These are phyloP conservation scores for Papiliotrema nemorosa DNA, from an alignment of 1,284 basidiomycete species.

Conservation along the genomic window DNA sequence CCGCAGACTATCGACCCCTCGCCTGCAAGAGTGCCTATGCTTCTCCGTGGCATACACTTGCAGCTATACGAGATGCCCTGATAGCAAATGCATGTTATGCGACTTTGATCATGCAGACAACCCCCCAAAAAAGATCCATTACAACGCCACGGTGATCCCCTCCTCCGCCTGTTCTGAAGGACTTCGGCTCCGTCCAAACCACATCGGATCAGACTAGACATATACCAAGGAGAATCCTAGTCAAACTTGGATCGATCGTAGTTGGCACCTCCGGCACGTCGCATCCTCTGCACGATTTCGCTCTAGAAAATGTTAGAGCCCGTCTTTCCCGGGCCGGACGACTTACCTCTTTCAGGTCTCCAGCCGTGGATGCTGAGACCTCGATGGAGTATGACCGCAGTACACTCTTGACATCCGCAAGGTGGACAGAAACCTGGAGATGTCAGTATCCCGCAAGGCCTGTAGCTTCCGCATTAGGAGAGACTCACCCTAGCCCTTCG, in stretches of 20 bases:
- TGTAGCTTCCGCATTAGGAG: neutral
- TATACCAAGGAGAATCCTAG: conserved; percentile 12
- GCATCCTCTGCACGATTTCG: conserved; percentile 37
- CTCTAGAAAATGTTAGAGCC: conserved; percentile 19
- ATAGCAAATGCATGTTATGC: no score
- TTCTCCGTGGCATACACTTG: no score
- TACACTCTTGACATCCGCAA: conserved; percentile 76
- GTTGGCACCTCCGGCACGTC: conserved; percentile 46
- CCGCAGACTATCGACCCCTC: no score
- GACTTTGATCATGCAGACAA: no score
- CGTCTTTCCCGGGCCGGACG: conserved; percentile 51
- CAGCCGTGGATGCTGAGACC: conserved; percentile 71
- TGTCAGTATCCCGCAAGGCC: neutral
- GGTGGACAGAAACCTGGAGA: conserved; percentile 78
- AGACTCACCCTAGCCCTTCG: conserved; percentile 74
- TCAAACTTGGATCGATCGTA: conserved; percentile 49
- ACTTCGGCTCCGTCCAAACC: no score
- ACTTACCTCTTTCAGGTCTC: conserved; percentile 73
- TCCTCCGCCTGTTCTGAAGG: no score
- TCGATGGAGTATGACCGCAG: conserved; percentile 78
- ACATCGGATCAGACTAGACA: no score
- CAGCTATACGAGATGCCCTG: no score
- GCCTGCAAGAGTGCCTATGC: no score
- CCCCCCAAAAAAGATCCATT: no score
- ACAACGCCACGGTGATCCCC: no score